Evolutionary conservation across 495 filamentous ascomycete species (phyloP).

Genomic region (Hypoxylon subgilvum): DNA sequence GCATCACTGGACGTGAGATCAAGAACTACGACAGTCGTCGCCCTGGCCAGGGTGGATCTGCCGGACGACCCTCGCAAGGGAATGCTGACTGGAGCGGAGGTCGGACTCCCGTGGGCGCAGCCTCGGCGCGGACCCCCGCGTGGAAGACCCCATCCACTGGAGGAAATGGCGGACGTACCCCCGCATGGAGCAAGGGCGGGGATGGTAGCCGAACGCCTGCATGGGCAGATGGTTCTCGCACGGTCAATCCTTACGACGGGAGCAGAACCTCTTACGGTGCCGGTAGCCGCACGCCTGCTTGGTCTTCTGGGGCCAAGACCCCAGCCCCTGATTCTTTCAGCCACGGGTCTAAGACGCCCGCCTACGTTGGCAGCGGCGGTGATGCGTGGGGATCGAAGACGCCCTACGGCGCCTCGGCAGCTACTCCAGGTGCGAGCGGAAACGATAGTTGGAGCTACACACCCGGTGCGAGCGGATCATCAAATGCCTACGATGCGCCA

Average conservation of each 20-base stretch:
- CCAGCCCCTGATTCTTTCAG: slow-evolving; percentile 69
- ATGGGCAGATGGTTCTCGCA: slow-evolving; percentile 78
- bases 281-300: slow-evolving; percentile 58
- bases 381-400: slow-evolving; percentile 79
- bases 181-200: slow-evolving; percentile 65
- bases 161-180: slow-evolving; percentile 66
- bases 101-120: slow-evolving; percentile 69
- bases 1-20: slow-evolving; percentile 73
- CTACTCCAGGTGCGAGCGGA: slow-evolving; percentile 62
- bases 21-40: slow-evolving; percentile 68
- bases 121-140: slow-evolving; percentile 70
- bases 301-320: slow-evolving; percentile 60
- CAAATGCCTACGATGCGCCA: slow-evolving; percentile 72
- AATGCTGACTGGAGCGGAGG: slow-evolving; percentile 61
- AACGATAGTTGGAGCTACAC: slow-evolving; percentile 58
- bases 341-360: slow-evolving; percentile 75
- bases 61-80: slow-evolving; percentile 42
- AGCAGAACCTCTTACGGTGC: slow-evolving; percentile 72
- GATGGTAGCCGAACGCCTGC: slow-evolving; percentile 74
- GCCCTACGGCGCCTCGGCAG: slow-evolving; percentile 65
- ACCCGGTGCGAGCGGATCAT: slow-evolving; percentile 64
- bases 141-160: slow-evolving; percentile 56
- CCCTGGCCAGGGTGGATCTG: slow-evolving; percentile 58
- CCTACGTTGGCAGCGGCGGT: slow-evolving; percentile 60
- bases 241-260: slow-evolving; percentile 81